A percentile compares a stretch with the other conserved stretches of the same genome.
These are phyloP conservation scores for Fusarium albosuccineum DNA, from an alignment of 2,329 filamentous ascomycete genomes.

Conservation along the genomic window DNA sequence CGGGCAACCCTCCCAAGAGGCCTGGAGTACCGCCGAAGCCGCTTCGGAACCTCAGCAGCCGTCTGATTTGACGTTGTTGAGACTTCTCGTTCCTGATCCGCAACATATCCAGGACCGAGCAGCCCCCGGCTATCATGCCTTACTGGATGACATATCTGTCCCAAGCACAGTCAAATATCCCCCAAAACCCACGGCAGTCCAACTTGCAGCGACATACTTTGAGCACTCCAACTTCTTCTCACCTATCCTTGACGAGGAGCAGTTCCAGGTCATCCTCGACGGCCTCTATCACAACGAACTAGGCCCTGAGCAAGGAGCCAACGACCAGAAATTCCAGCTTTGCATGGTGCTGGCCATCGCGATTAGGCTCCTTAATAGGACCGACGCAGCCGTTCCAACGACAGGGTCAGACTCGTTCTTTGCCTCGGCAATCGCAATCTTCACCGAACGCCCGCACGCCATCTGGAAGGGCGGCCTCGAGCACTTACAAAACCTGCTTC, in stretches of 20 bases:
- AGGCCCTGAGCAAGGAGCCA: background rate
- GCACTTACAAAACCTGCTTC: conserved; percentile 29
- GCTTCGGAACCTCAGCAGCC: background rate
- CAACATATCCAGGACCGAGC: background rate
- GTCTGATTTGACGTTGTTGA: background rate
- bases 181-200: conserved; percentile 8
- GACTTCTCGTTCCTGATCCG: background rate
- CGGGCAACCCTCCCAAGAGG: background rate
- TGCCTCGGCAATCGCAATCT: conserved; percentile 12
- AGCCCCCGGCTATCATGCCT: conserved; percentile 19
- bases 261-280: conserved; percentile 16
- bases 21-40: background rate
- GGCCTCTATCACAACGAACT: conserved; percentile 13
- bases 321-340: conserved; percentile 14
- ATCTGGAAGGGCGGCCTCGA: conserved; percentile 27
- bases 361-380: conserved; percentile 33
- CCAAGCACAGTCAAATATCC: conserved; percentile 18
- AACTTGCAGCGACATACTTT: conserved; percentile 44
- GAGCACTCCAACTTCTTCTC: conserved; percentile 49
- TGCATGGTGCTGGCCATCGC: conserved; percentile 28
- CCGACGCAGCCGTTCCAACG: conserved; percentile 23
- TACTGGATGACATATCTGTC: conserved; percentile 12
- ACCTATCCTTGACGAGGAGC: conserved; percentile 34
- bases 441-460: conserved; percentile 9
- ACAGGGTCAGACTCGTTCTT: conserved; percentile 28